Base-by-base conservation (phyloP, 129 eudicot genomes). In the Scalesia atractyloides region DNA sequence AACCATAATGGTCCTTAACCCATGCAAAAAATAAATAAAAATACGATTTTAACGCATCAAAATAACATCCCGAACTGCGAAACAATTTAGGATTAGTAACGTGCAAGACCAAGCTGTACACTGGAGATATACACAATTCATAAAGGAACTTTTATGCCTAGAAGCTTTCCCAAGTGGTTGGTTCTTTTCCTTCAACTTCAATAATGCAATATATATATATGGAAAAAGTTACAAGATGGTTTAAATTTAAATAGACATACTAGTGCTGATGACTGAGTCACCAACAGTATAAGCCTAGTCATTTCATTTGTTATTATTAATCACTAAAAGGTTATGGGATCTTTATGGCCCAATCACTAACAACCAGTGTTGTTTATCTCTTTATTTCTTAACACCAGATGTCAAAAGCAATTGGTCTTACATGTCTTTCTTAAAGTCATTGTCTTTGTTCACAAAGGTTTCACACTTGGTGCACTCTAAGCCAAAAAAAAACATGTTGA, bases 121-220 rank as follows among this genome's bases (percentile, higher is more conserved):
- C 26, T 2, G 26, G 26, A 24, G 26, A 26, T 47, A 54, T 30
- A 54, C 33, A 19, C 33, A 19, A 1, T 18, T 54, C 20, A 19
- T 19, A 54, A 54, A 18, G 33, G 2, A 52, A 13, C 61, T 54
- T 54, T 54, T 19, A 19, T 56, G 16, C 17, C 41, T 24, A 59
- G 34, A 59, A 13, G 19, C 44, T 61, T 30, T 61, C 14, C 7
- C 16, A 1, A 16, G 66, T 75, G 72, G 61, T 57, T 57, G 39
- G 5, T 58, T 76, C 53, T 59, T 34, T 76, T 76, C 54, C 81
- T 76, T 76, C 69, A 11, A 48, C 64, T 68, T 59, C 63, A 68
- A 59, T 68, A 59, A 69, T 49, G 26, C 64, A 59, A 58, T 20
- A 9, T 39, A 47, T 20, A 9, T 39, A 47, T 54, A 33, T 18